Base-by-base conservation (phyloP, 192 early-diverging fungal genomes). In the Coemansia sp. region DNA sequence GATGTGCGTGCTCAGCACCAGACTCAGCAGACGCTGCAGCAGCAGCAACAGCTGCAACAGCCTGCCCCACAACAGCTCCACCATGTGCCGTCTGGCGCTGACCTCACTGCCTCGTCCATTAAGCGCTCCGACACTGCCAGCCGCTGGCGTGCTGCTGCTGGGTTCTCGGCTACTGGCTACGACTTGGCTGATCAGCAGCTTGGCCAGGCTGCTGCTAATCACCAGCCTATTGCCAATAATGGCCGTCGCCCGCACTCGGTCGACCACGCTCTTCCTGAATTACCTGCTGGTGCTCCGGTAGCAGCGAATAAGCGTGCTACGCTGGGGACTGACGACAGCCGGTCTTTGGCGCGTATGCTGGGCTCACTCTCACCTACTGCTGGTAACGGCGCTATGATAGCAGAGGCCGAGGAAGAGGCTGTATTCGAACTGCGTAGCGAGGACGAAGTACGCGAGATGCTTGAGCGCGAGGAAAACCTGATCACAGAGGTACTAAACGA, bases 401-500 rank as follows among this genome's bases (percentile, higher is more conserved):
- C 74, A 32, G 69, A 73, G 11, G 61, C 59, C 5, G 69, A 57
- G 17, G 61, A 63, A 6, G 69, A 49, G 1, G 63, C 65, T 1
- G 35, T 40, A 21, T 64, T 67, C 19, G 68, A 61, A 44, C 68
- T 82, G 64, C 60, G 57, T 13, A 73, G 55, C 69, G 82, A 78
- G 72, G 74, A 76, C 39, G 77, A 80, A 30, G 68, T 75, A 35
- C 73, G 82, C 59, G 82, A 71, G 14, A 73, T 85, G 69, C 69
- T 85, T 52, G 88, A 90, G 68, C 89, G 89, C 71, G 92, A 91
- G 35, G 85, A 87, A 28, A 33, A 28, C 5, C 79, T 93, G 10
- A 86, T 91, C 23, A 84, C 90, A 16, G 96, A 98, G 86, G 90
- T 99, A 37, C 78, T 98, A 28, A 90, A 94, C 58, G 91, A 93